A percentile compares a stretch with the other conserved stretches of the same genome.
Evolutionary conservation across 176 grass and related monocot genomes (phyloP).

Genomic region (Lolium perenne): DNA sequence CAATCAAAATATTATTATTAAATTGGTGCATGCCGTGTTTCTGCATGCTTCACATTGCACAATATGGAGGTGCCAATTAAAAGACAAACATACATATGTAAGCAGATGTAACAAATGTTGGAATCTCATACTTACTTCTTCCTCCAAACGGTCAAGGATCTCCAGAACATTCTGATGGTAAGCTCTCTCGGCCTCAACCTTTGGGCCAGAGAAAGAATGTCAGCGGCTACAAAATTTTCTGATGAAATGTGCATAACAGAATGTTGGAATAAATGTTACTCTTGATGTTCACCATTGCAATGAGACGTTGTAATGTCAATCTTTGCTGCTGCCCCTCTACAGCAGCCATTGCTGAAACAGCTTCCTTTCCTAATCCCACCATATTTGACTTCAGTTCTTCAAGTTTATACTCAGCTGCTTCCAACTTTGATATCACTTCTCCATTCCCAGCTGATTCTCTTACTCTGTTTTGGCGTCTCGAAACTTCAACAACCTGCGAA

Average conservation of each 20-base stretch:
- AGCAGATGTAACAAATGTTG: slow-evolving; percentile 4
- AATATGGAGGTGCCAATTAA: not conserved
- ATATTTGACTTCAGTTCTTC: slow-evolving; percentile 94
- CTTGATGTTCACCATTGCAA: slow-evolving; percentile 73
- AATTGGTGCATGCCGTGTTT: not conserved
- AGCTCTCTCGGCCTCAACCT: slow-evolving; percentile 82
- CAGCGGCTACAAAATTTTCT: slow-evolving; percentile 24
- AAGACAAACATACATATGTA: slow-evolving; percentile 20
- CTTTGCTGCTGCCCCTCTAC: slow-evolving; percentile 94
- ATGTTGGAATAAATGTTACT: not conserved
- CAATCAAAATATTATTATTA: slow-evolving; percentile 35
- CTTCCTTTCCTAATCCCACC: slow-evolving; percentile 85
- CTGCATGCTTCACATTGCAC: not conserved
- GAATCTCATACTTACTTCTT: slow-evolving; percentile 67
- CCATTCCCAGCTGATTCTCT: slow-evolving; percentile 73
- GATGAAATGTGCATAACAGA: not conserved
- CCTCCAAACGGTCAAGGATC: slow-evolving; percentile 83
- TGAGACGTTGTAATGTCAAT: slow-evolving; percentile 85
- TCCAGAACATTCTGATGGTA: slow-evolving; percentile 91
- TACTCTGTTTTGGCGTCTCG: slow-evolving; percentile 79
- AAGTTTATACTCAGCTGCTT: slow-evolving; percentile 89
- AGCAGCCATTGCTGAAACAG: slow-evolving; percentile 83
- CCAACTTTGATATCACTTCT: slow-evolving; percentile 75
- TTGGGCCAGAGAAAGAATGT: slow-evolving; percentile 40
- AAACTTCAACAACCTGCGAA: slow-evolving; percentile 85